Conservation (phyloP, 2,329 filamentous ascomycete species). For the Bertia moriformis region DNA sequence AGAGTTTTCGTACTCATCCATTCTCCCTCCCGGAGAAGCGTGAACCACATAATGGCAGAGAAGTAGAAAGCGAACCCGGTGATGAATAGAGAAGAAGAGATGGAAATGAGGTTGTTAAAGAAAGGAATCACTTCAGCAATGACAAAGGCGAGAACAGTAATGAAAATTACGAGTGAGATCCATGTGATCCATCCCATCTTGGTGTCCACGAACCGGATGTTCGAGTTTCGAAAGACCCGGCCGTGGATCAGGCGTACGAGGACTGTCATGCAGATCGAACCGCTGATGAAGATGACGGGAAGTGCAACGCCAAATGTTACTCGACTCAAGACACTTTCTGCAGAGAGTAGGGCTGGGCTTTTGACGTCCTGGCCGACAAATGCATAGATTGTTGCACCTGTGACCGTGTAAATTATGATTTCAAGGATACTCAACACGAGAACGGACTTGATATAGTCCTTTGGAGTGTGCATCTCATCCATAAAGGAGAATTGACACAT, state of each 20-base stretch:
- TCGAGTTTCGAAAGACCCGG: constrained; percentile 9
- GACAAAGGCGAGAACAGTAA: constrained; percentile 38
- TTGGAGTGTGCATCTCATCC: constrained; percentile 17
- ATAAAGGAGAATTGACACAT: constrained; percentile 12
- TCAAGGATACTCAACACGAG: constrained; percentile 33
- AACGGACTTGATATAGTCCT: constrained; percentile 17
- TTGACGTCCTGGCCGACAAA: constrained; percentile 38
- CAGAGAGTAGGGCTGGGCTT: constrained; percentile 42
- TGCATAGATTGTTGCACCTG: constrained; percentile 43
- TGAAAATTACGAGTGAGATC: constrained; percentile 26
- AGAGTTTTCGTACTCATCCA: constrained; percentile 10
- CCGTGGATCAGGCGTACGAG: constrained; percentile 16
- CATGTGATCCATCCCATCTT: constrained; percentile 18
- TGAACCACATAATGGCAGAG: constrained; percentile 11
- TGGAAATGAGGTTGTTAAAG: constrained; percentile 33
- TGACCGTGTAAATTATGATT: constrained; percentile 38
- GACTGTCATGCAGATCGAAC: constrained; percentile 43
- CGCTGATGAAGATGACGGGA: constrained; percentile 47
- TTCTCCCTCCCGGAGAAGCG: constrained; percentile 9
- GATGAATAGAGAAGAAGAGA: constrained; percentile 8
- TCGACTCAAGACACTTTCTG: constrained; percentile 32
- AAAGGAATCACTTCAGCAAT: constrained; percentile 41
- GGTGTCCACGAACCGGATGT: constrained; percentile 8
- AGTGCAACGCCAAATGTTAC: constrained; percentile 44
- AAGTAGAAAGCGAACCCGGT: constrained; percentile 12